Evolutionary conservation across 306 rosid genomes (phyloP).

Genomic region (Crataegus laevigata): DNA sequence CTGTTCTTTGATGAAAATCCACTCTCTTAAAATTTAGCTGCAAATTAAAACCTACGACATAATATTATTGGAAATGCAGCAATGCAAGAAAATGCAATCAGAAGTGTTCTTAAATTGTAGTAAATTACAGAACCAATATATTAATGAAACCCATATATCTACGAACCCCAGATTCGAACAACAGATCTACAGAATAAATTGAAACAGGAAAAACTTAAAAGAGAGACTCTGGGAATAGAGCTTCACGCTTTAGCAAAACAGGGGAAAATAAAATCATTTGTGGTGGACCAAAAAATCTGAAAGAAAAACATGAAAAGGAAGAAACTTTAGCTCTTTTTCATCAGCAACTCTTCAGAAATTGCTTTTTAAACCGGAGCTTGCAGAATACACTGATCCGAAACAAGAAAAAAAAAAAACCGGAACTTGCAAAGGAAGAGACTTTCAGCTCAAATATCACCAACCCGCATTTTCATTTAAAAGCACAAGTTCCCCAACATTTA

Average conservation of each 20-base stretch:
- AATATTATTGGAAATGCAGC: constrained; percentile 1
- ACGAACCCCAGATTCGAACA: constrained; percentile 7
- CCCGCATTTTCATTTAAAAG: constrained; percentile 6
- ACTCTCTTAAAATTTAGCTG: neutral
- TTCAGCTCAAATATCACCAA: neutral
- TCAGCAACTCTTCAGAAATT: neutral
- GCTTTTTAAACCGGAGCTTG: neutral
- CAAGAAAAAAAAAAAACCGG: no score
- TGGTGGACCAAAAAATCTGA: neutral
- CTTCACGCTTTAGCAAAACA: neutral
- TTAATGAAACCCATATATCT: constrained; percentile 30
- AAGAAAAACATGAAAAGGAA: constrained; percentile 2
- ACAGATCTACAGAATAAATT: constrained; percentile 9
- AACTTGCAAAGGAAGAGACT: neutral
- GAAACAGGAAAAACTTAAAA: constrained; percentile 4
- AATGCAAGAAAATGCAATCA: constrained; percentile 1
- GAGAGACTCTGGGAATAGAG: neutral
- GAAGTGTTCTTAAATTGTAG: constrained; percentile 9
- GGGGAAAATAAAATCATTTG: neutral
- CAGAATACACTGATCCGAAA: no score
- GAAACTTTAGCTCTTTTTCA: constrained; percentile 4
- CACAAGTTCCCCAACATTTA: neutral
- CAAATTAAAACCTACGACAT: neutral
- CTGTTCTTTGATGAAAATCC: neutral
- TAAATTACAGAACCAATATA: neutral